A percentile compares a stretch with the other conserved stretches of the same genome.
Evolutionary conservation across 78 protist species (phyloP).

Genomic region (Dictyostelium purpureum): DNA sequence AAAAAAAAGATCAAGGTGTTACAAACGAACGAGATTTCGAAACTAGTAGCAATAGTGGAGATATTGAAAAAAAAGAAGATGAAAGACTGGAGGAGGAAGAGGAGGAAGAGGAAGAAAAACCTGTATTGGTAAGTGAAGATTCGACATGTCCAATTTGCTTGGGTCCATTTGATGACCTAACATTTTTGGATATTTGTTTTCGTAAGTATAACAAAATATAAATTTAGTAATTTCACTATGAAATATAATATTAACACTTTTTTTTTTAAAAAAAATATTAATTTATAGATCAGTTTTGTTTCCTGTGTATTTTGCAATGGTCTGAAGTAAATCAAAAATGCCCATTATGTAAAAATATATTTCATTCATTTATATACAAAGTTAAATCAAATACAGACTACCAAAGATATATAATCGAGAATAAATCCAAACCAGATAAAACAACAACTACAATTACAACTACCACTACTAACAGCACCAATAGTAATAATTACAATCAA

Average conservation of each 20-base stretch:
- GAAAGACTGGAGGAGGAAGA: background rate
- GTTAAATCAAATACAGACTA: slow-evolving; percentile 72
- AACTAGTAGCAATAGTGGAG: background rate
- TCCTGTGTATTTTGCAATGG: slow-evolving; percentile 62
- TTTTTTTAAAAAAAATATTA: too few relatives aligned
- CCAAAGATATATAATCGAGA: slow-evolving; percentile 14
- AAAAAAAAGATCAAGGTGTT: background rate
- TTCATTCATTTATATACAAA: slow-evolving; percentile 43
- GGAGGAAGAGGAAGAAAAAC: background rate
- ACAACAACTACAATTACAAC: background rate
- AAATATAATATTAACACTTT: background rate
- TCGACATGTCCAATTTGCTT: slow-evolving; percentile 54
- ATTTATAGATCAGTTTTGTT: slow-evolving; percentile 62
- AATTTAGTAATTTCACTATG: background rate
- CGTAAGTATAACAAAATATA: slow-evolving; percentile 5
- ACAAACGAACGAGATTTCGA: too few relatives aligned
- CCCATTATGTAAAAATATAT: slow-evolving; percentile 45
- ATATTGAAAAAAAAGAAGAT: background rate
- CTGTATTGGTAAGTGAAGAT: background rate
- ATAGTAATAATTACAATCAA: background rate
- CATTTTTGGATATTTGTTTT: slow-evolving; percentile 68
- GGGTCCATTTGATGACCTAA: slow-evolving; percentile 19
- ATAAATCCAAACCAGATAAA: background rate
- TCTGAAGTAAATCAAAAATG: slow-evolving; percentile 49
- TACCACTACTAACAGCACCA: background rate